These are phyloP conservation scores for Lepidium campestre DNA, from an alignment of 441 rosid genomes.

Conservation along the genomic window DNA sequence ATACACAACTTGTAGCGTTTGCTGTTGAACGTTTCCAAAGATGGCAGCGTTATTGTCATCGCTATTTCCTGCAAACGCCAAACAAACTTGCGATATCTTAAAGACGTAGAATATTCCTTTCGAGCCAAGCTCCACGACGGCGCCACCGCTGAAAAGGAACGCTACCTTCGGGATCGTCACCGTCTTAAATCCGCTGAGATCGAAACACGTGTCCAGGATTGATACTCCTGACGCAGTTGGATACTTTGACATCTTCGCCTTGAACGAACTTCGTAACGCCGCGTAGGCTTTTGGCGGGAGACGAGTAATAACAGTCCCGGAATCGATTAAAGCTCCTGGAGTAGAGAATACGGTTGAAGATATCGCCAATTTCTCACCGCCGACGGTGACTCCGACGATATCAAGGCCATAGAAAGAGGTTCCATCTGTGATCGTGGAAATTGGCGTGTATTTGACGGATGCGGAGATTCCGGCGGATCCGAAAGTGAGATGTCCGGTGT, in stretches of 20 bases:
- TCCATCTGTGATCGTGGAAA: conserved; percentile 32
- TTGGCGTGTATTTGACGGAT: conserved; percentile 49
- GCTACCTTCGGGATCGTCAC: conserved; percentile 41
- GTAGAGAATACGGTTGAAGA: conserved; percentile 37
- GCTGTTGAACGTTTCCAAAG: conserved; percentile 76
- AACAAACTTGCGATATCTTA: conserved; percentile 48
- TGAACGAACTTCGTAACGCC: conserved; percentile 37
- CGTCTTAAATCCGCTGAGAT: conserved; percentile 36
- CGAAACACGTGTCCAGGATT: conserved; percentile 75
- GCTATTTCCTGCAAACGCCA: conserved; percentile 67
- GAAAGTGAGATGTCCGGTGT: conserved; percentile 68
- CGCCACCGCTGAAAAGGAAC: conserved; percentile 43
- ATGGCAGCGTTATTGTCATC: conserved; percentile 44
- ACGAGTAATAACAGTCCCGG: conserved; percentile 63
- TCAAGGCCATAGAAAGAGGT: conserved; percentile 47
- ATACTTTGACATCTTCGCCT: conserved; percentile 46
- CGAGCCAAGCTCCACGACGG: conserved; percentile 33
- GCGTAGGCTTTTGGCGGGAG: conserved; percentile 48
- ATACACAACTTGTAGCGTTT: conserved; percentile 58
- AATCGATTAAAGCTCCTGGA: conserved; percentile 48
- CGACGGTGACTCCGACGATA: conserved; percentile 43
- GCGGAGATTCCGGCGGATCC: conserved; percentile 40
- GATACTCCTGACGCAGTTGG: conserved; percentile 40
- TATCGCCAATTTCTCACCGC: conserved; percentile 38
- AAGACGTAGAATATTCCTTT: conserved; percentile 36